These are phyloP conservation scores for Tulasnella sp. DNA, from an alignment of 768 basidiomycete species.

Conservation along the genomic window DNA sequence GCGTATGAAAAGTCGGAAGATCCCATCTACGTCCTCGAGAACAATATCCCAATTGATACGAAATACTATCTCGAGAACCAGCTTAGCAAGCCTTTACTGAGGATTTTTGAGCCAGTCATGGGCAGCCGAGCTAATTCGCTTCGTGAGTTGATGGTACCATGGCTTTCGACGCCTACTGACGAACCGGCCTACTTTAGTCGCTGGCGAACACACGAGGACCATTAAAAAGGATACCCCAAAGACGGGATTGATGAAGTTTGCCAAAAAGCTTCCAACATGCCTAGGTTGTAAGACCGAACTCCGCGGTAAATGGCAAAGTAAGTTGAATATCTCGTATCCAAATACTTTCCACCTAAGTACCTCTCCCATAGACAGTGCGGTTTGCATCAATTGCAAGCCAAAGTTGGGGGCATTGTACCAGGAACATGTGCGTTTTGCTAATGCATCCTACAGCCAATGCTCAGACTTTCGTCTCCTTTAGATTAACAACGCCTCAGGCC, in stretches of 20 bases:
- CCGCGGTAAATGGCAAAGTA: constrained; percentile 72
- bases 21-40: constrained; percentile 94
- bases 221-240: constrained; percentile 97
- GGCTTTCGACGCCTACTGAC: background rate
- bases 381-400: constrained; percentile 91
- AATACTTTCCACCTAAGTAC: background rate
- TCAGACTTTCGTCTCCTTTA: constrained; percentile 37
- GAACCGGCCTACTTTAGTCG: constrained; percentile 57
- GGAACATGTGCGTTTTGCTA: constrained; percentile 66
- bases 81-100: constrained; percentile 92
- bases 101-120: constrained; percentile 97
- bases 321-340: constrained; percentile 37
- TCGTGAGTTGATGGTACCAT: constrained; percentile 52
- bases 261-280: constrained; percentile 93
- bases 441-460: background rate
- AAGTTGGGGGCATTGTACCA: constrained; percentile 88
- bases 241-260: constrained; percentile 97
- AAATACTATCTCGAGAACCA: constrained; percentile 99
- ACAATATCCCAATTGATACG: constrained; percentile 97
- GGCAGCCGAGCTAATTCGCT: constrained; percentile 80
- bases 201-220: constrained; percentile 93
- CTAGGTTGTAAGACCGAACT: constrained; percentile 94
- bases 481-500: constrained; percentile 61
- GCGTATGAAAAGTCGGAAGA: constrained; percentile 99
- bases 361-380: constrained; percentile 70